A percentile compares a stretch with the other conserved stretches of the same genome.
These are phyloP conservation scores for Cardamine chenopodiifolia DNA, from an alignment of 345 rosid species.

Conservation along the genomic window DNA sequence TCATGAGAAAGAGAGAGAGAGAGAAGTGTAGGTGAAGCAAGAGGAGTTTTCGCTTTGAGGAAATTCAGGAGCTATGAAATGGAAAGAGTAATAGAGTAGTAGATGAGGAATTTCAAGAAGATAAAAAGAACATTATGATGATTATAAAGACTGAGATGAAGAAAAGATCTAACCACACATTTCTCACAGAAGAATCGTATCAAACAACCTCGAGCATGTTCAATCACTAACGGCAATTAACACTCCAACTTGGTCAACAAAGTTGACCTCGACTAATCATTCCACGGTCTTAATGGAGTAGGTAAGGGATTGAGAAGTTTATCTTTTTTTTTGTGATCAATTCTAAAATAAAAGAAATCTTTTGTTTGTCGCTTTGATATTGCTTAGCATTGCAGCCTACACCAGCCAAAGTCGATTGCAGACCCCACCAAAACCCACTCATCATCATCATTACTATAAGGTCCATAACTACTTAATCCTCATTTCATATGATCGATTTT, in stretches of 20 bases:
- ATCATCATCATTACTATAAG: conserved; percentile 22
- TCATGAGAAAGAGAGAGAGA: conserved; percentile 37
- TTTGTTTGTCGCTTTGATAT: conserved; percentile 24
- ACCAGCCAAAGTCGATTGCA: conserved; percentile 39
- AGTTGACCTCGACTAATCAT: conserved; percentile 29
- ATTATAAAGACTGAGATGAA: conserved; percentile 14
- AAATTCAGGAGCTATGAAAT: conserved; percentile 44
- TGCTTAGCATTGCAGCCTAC: conserved; percentile 36
- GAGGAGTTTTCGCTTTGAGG: conserved; percentile 43
- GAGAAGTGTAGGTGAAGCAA: conserved; percentile 38
- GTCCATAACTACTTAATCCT: conserved; percentile 22
- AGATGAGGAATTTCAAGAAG: conserved; percentile 34
- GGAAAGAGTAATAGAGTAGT: conserved; percentile 43
- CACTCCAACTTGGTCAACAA: conserved; percentile 20
- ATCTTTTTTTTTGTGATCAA: background rate
- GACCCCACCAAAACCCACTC: conserved; percentile 37
- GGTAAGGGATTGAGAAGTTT: conserved; percentile 37
- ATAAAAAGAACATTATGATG: conserved; percentile 31
- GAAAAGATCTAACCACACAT: conserved; percentile 26
- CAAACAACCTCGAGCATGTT: conserved; percentile 23
- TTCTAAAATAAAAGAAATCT: too few relatives aligned
- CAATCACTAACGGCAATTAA: conserved; percentile 8
- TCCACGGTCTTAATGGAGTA: conserved; percentile 36
- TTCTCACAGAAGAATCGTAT: background rate
- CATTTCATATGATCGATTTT: conserved; percentile 8